Evolutionary conservation across 108 stramenopile species (phyloP), one percentile per base, ranked within the genome.

Genomic region (Aurantiochytrium sp.): DNA sequence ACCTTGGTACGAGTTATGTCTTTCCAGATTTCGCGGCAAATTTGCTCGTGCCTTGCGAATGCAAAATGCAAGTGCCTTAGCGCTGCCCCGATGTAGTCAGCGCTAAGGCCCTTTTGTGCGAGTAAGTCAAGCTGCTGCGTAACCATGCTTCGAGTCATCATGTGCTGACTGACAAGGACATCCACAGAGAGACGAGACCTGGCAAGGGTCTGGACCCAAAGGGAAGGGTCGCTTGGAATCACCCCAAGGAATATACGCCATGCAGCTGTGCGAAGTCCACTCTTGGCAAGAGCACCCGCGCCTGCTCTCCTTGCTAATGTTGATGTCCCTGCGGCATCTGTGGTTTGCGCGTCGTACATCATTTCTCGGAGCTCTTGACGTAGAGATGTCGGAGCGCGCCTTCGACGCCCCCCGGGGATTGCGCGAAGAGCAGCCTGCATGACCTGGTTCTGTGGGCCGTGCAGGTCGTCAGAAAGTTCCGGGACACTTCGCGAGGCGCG

Each of bases 11-110:
- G 19, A 8, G 45, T 53, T 14, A 83, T 83, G 51, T 83, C 76
- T 83, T 83, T 83, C 76, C 76, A 83, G n/a, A 83, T 83, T 23
- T 83, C 76, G 51, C 64, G 64, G 64, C 64, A 42, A 23, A 42
- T 16, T 16, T 23, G 64, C 42, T 69, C 64, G 25, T 69, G 64
- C 18, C 18, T 28, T 10, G 64, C 64, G 42, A 69, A 42, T 6
- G 25, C 64, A 69, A 69, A 69, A 18, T 69, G 64, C 8, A 69
- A 18, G 12, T 69, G 18, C 25, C 64, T 1, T 0, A 69, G 42
- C 42, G 64, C 64, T 42, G 64, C 14, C 14, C 64, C 64, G 4
- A 69, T 3, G 42, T 69, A 69, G 25, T 69, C 64, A 10, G 64
- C 21, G 25, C 35, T 8, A 69, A 69, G 64, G 64, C 64, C 42